Conservation (phyloP, 2,329 filamentous ascomycete genomes). For the Metarhizium rileyi region DNA sequence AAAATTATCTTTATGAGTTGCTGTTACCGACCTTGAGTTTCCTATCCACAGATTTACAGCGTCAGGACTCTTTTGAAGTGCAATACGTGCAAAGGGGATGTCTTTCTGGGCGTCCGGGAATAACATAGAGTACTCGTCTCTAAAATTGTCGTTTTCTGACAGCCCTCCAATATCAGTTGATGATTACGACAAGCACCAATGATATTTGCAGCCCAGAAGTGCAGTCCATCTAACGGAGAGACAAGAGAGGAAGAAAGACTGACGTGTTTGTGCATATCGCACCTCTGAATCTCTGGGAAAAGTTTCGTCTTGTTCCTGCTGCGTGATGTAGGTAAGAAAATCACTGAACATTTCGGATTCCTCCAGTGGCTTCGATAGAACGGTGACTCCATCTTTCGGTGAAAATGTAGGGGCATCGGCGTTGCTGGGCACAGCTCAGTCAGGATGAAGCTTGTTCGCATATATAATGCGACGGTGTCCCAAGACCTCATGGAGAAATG, state of each 20-base stretch:
- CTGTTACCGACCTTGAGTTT: constrained; percentile 58
- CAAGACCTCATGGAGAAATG: neutral
- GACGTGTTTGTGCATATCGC: constrained; percentile 67
- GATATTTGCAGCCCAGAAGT: neutral
- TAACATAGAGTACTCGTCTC: constrained; percentile 58
- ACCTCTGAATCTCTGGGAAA: constrained; percentile 34
- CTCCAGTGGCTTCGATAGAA: constrained; percentile 67
- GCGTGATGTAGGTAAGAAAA: constrained; percentile 52
- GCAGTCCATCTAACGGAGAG: neutral
- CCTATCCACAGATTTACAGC: constrained; percentile 81
- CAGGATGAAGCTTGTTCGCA: neutral
- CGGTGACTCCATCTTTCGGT: constrained; percentile 16
- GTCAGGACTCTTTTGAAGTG: constrained; percentile 55
- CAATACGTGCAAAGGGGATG: constrained; percentile 65
- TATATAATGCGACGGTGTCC: neutral
- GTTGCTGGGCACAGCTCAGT: constrained; percentile 19
- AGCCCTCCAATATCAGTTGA: neutral
- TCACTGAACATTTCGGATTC: constrained; percentile 50
- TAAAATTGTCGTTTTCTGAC: constrained; percentile 70
- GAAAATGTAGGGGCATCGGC: constrained; percentile 26
- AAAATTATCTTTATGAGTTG: constrained; percentile 74
- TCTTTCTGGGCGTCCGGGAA: constrained; percentile 51
- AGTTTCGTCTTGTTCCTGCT: constrained; percentile 39
- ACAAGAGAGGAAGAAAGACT: constrained; percentile 16
- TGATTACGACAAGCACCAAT: neutral